Conservation (phyloP, 495 filamentous ascomycete species). For the Baudoinia panamericana region DNA sequence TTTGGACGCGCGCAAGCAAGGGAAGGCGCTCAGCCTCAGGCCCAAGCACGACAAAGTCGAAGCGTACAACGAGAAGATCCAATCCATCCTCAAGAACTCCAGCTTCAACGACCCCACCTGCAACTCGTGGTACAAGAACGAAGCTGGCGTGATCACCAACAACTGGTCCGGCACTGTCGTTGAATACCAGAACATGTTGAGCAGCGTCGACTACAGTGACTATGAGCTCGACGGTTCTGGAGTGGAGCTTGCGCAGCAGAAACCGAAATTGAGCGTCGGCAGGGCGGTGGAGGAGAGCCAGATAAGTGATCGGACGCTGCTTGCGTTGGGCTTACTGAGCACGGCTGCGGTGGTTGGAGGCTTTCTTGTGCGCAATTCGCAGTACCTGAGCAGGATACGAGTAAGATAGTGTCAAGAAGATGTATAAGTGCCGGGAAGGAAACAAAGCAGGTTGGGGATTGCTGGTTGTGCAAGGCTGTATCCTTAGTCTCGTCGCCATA, state of each 20-base stretch:
- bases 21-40: conserved; percentile 30
- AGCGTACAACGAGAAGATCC: conserved; percentile 37
- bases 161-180: conserved; percentile 42
- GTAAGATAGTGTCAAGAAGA: too few relatives aligned
- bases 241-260: conserved; percentile 24
- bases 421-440: too few relatives aligned
- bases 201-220: conserved; percentile 30
- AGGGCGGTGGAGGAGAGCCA: conserved; percentile 36
- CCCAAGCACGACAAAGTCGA: conserved; percentile 30
- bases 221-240: conserved; percentile 34
- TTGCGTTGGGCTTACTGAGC: conserved; percentile 27
- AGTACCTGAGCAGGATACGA: conserved; percentile 10
- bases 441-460: too few relatives aligned
- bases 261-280: conserved; percentile 29
- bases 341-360: conserved; percentile 21
- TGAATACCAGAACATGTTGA: conserved; percentile 37
- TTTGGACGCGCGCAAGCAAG: conserved; percentile 28
- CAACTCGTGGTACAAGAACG: conserved; percentile 44
- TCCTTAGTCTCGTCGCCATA: too few relatives aligned
- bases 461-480: too few relatives aligned
- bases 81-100: conserved; percentile 31
- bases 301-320: conserved; percentile 27
- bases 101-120: conserved; percentile 43
- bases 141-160: conserved; percentile 41
- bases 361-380: conserved; percentile 14